These are phyloP conservation scores for Clavispora fructus DNA, from an alignment of 805 yeast genomes.

Conservation along the genomic window DNA sequence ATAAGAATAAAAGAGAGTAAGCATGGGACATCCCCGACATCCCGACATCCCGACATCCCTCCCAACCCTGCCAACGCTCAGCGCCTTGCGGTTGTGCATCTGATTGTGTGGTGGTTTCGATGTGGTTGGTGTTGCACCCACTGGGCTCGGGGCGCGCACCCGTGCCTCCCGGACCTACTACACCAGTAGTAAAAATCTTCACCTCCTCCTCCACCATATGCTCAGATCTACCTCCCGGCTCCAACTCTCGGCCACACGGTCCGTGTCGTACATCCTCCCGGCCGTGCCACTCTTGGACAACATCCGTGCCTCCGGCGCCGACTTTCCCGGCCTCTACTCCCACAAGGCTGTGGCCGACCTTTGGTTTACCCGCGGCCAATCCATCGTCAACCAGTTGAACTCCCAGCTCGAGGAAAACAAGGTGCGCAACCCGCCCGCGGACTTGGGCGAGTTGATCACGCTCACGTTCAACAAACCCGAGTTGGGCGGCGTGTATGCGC, in stretches of 20 bases:
- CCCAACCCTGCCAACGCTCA: too few relatives aligned
- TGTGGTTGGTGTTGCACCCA: too few relatives aligned
- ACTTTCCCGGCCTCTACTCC: conserved; percentile 48
- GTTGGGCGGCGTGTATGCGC: conserved; percentile 38
- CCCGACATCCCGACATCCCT: too few relatives aligned
- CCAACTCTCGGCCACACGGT: conserved; percentile 4
- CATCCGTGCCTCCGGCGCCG: conserved; percentile 21
- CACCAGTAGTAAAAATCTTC: not conserved
- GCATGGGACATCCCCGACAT: too few relatives aligned
- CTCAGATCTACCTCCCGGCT: not conserved
- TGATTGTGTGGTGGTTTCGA: too few relatives aligned
- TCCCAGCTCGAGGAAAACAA: conserved; percentile 24
- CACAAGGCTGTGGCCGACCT: conserved; percentile 43
- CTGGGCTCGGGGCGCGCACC: too few relatives aligned
- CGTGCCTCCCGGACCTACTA: not conserved
- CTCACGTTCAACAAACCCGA: conserved; percentile 42
- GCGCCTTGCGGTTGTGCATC: too few relatives aligned
- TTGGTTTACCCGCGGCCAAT: conserved; percentile 43
- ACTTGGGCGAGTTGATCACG: conserved; percentile 29
- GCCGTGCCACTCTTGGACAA: conserved; percentile 26
- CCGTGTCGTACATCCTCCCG: conserved; percentile 32
- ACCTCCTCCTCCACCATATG: not conserved
- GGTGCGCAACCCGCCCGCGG: conserved; percentile 22
- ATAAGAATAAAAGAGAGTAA: too few relatives aligned
- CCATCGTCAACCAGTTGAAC: conserved; percentile 38